Percentiles rank a stretch among this genome's conserved stretches.
phyloP scores from a whole-genome alignment of 768 basidiomycete species.

The Mrakia blollopis region DNA sequence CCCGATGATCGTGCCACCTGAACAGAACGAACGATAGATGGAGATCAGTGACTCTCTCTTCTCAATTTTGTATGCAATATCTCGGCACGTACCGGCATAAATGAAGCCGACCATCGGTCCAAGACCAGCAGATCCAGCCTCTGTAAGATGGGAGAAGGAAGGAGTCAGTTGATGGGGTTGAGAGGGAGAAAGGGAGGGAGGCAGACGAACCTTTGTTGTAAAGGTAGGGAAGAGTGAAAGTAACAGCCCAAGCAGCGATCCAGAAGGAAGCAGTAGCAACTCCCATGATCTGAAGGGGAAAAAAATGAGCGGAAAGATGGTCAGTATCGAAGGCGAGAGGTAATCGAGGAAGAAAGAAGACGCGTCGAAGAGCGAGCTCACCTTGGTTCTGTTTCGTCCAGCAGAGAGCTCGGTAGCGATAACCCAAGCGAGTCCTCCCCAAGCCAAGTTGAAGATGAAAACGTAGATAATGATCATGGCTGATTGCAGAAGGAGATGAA shows the following conservation, averaged over 20 bases:
- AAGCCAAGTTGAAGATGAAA: constrained; percentile 45
- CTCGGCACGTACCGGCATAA: no score
- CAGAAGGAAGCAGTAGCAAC: constrained; percentile 46
- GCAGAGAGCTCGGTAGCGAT: constrained; percentile 38
- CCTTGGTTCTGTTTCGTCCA: constrained; percentile 41
- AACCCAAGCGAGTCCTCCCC: constrained; percentile 42
- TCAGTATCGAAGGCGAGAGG: no score
- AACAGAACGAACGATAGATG: no score
- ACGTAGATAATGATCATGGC: constrained; percentile 26
- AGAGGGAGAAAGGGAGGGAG: no score
- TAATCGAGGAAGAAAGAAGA: no score
- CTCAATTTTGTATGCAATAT: no score
- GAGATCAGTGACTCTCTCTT: no score
- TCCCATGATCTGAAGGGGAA: constrained; percentile 36
- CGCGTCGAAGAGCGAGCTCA: no score
- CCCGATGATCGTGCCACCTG: constrained; percentile 36
- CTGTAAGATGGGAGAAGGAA: no score
- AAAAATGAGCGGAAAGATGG: no score
- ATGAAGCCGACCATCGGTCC: constrained; percentile 43
- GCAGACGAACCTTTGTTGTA: constrained; percentile 34
- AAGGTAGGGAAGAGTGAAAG: constrained; percentile 45
- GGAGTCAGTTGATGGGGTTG: no score
- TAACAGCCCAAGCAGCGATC: constrained; percentile 43
- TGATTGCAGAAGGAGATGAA: neutral
- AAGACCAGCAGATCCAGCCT: constrained; percentile 35